Evolutionary conservation across 768 basidiomycete species (phyloP).

Genomic region (Auriscalpium microsporum): DNA sequence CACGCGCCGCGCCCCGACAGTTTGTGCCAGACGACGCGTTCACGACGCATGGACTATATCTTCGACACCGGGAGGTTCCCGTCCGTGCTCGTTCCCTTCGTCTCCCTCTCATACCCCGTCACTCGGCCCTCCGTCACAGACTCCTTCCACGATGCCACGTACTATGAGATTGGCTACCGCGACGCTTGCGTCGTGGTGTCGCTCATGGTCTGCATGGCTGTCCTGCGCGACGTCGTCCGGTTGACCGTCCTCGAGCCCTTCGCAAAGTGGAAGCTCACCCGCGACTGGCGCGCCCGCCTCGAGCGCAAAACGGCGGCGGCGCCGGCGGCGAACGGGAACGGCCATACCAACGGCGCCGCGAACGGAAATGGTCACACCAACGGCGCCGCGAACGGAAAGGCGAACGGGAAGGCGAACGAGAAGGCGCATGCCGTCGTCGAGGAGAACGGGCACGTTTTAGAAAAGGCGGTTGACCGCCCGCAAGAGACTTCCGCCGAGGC

Average conservation of each 20-base stretch:
- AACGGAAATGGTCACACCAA: constrained; percentile 17
- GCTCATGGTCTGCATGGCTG: constrained; percentile 82
- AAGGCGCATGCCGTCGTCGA: constrained; percentile 24
- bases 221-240: constrained; percentile 72
- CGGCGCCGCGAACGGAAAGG: constrained; percentile 18
- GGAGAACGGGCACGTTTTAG: constrained; percentile 24
- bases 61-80: constrained; percentile 26
- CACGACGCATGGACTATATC: constrained; percentile 13
- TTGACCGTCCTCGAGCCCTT: constrained; percentile 72
- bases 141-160: constrained; percentile 61
- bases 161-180: constrained; percentile 64
- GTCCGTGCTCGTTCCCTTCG: constrained; percentile 55
- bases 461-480: constrained; percentile 17
- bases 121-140: constrained; percentile 48
- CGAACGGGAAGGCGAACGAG: constrained; percentile 27
- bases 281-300: constrained; percentile 32
- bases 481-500: constrained; percentile 36
- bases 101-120: constrained; percentile 65
- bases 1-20: not conserved
- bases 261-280: constrained; percentile 64
- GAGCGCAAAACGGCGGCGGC: constrained; percentile 12
- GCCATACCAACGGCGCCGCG: constrained; percentile 11
- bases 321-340: not conserved
- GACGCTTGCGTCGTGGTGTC: constrained; percentile 77
- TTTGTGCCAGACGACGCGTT: constrained; percentile 13